phyloP scores from a whole-genome alignment of 176 grass and related monocot genomes.

The Carex pumila region DNA sequence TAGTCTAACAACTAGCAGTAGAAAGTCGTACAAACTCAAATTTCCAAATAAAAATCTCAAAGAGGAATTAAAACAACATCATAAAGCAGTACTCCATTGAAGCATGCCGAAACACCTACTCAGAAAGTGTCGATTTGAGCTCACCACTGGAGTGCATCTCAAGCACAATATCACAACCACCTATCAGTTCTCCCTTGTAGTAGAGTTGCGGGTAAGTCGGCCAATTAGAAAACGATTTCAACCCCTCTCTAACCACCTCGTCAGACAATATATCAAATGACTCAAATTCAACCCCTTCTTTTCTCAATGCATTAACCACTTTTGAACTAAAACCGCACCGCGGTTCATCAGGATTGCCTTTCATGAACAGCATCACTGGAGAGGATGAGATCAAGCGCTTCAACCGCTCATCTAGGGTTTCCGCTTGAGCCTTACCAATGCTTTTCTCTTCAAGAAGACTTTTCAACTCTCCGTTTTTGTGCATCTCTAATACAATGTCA shows the following conservation, averaged over 20 bases:
- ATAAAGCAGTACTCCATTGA: background rate
- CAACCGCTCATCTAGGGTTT: conserved; percentile 48
- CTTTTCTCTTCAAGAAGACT: conserved; percentile 63
- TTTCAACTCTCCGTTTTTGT: conserved; percentile 88
- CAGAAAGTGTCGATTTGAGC: conserved; percentile 59
- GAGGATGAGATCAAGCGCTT: conserved; percentile 43
- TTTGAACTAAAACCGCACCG: conserved; percentile 84
- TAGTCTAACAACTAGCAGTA: background rate
- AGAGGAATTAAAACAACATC: background rate
- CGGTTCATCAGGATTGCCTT: conserved; percentile 75
- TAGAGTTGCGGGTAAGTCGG: conserved; percentile 96
- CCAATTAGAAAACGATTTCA: conserved; percentile 92
- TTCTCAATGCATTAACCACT: conserved; percentile 68
- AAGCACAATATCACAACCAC: conserved; percentile 86
- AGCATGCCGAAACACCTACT: conserved; percentile 13
- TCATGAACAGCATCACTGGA: conserved; percentile 92
- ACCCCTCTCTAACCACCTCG: conserved; percentile 75
- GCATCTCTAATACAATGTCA: conserved; percentile 87
- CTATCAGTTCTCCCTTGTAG: conserved; percentile 86
- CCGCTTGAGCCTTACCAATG: conserved; percentile 15
- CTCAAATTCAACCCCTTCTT: conserved; percentile 62
- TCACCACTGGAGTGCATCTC: conserved; percentile 70
- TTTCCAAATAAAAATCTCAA: conserved; percentile 3
- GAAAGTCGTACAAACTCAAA: background rate
- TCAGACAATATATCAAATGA: conserved; percentile 82